phyloP scores from a whole-genome alignment of 1,284 basidiomycete species.

The Testicularia cyperi region DNA sequence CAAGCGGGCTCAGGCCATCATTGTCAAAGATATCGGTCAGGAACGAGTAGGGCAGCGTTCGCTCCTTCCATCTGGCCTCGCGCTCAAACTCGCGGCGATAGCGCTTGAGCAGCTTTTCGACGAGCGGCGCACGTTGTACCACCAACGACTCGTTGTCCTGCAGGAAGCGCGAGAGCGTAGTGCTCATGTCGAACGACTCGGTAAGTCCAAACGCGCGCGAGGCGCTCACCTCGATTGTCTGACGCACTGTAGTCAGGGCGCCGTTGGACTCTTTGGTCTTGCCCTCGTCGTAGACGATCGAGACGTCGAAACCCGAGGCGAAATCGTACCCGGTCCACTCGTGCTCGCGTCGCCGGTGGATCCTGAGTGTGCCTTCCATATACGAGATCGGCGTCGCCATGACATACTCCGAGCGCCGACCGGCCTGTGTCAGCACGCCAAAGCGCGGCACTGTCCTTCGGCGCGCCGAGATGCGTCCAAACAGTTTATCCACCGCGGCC shows the following conservation, averaged over 20 bases:
- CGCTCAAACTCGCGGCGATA: conserved; percentile 67
- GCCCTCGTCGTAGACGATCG: conserved; percentile 66
- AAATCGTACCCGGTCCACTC: conserved; percentile 67
- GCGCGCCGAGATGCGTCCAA: conserved; percentile 12
- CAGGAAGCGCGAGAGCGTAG: conserved; percentile 70
- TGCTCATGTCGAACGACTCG: conserved; percentile 70
- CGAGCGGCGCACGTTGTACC: conserved; percentile 62
- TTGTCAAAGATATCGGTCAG: conserved; percentile 65
- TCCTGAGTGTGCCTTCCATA: conserved; percentile 65
- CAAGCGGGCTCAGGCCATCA: conserved; percentile 21
- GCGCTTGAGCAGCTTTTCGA: conserved; percentile 65
- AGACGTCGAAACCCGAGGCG: conserved; percentile 68
- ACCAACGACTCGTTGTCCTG: conserved; percentile 68
- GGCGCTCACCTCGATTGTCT: conserved; percentile 63
- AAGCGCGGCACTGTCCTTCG: conserved; percentile 9
- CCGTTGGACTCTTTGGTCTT: conserved; percentile 47
- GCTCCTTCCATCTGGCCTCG: conserved; percentile 67
- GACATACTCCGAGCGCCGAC: conserved; percentile 65
- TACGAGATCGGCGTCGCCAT: conserved; percentile 63
- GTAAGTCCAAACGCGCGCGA: conserved; percentile 70
- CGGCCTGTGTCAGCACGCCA: conserved; percentile 16
- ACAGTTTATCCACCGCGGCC: conserved; percentile 14
- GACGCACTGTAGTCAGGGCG: conserved; percentile 38
- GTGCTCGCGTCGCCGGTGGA: conserved; percentile 68
- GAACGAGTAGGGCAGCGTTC: conserved; percentile 70